Evolutionary conservation across 441 rosid genomes (phyloP), one percentile per base, ranked within the genome.

Genomic region (Macaranga tanarius): DNA sequence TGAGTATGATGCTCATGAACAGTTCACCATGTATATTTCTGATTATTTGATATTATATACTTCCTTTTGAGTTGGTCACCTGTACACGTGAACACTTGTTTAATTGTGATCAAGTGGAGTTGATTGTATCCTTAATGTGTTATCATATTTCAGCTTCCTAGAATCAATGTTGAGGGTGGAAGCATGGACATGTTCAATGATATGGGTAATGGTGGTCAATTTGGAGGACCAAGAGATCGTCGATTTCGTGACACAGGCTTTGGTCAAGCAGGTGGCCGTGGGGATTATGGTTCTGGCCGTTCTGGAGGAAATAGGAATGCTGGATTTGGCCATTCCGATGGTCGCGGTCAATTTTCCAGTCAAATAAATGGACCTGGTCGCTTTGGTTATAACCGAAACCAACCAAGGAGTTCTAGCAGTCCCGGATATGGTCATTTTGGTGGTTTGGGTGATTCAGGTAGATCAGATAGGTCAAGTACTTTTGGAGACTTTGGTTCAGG

Each of bases 101-200:
- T 12, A n/a, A 25, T 65, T 52, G 10, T 13, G 2, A 22, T 5
- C 42, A 23, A 31, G 5, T 10, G 8, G 72, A 66, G 7, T 26
- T 54, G 48, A 28, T 25, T 6, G 12, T 8, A 4, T 28, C 52
- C 54, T 31, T 65, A 50, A 51, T n/a, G 13, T 65, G 38, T 48
- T 73, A 15, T 71, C 34, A 48, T 34, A 77, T 74, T 80, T 78
- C 88, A 95, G 98, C 95, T 95, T 63, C 97, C 98, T 9, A 86
- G 75, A 79, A 87, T 95, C 23, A 75, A 83, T 26, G 86, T 70
- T 50, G 92, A 90, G 71, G 85, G 86, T 28, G 87, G 86, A 71
- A 77, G 79, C 59, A 73, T 62, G 22, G 84, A 75, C 80, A 84
- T 87, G 87, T 48, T 76, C 19, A 72, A 67, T 74, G 85, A 84